phyloP scores from a whole-genome alignment of 441 rosid genomes.

The Erodium moschatum region DNA sequence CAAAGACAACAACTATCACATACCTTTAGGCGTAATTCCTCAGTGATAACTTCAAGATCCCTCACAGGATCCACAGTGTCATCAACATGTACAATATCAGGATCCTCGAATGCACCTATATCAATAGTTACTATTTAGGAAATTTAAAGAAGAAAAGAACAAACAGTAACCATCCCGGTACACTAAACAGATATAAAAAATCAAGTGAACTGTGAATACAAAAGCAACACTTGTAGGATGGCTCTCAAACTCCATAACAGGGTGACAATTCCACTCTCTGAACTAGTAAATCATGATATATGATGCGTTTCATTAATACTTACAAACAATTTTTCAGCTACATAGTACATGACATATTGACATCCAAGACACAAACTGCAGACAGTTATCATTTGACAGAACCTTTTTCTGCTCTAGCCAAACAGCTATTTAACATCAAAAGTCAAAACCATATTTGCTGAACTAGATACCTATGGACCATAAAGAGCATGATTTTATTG shows the following conservation, averaged over 20 bases:
- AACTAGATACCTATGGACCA: too few relatives aligned
- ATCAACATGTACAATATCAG: constrained; percentile 92
- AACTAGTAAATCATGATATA: neutral
- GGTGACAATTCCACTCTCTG: neutral
- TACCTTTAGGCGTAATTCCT: constrained; percentile 87
- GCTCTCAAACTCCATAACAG: neutral
- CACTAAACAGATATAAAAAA: neutral
- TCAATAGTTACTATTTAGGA: neutral
- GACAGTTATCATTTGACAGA: neutral
- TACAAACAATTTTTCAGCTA: neutral
- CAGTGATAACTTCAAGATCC: constrained; percentile 78
- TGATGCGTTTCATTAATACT: neutral
- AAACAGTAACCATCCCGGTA: neutral
- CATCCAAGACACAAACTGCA: neutral
- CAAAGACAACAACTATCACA: neutral
- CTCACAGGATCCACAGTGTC: constrained; percentile 89
- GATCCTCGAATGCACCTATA: constrained; percentile 92
- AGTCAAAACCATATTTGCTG: too few relatives aligned
- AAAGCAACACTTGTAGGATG: neutral
- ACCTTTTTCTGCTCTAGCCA: neutral
- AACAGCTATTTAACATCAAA: neutral
- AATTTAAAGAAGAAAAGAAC: neutral
- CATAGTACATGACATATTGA: neutral
- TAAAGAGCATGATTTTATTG: neutral
- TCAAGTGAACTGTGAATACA: neutral